A percentile compares a stretch with the other conserved stretches of the same genome.
These are phyloP conservation scores for Oryza meridionalis DNA, from an alignment of 176 grass and related monocot species.

Conservation along the genomic window DNA sequence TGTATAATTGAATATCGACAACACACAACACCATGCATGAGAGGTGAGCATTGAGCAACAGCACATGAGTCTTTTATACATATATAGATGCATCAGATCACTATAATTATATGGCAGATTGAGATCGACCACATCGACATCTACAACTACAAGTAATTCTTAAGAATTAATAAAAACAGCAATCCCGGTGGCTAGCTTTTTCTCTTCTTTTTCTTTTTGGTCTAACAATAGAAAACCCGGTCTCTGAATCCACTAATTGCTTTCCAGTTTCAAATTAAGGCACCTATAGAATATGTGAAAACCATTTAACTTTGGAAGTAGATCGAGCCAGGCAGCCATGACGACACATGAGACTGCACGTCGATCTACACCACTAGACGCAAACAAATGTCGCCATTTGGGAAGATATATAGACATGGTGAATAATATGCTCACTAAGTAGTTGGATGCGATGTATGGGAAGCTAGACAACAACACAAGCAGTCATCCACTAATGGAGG, in stretches of 20 bases:
- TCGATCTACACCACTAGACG: not conserved
- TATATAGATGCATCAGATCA: not conserved
- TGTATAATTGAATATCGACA: not conserved
- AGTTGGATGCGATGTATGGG: not conserved
- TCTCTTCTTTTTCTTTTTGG: no score
- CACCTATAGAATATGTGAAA: no score
- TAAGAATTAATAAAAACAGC: not conserved
- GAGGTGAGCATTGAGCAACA: constrained; percentile 8
- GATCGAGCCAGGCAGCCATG: no score
- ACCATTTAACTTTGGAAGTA: no score
- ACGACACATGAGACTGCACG: not conserved
- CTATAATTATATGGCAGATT: not conserved
- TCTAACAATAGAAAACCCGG: no score
- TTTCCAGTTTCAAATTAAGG: not conserved
- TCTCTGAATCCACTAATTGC: not conserved
- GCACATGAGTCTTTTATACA: not conserved
- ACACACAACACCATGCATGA: constrained; percentile 8
- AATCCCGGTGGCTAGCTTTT: not conserved
- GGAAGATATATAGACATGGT: not conserved
- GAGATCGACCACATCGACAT: not conserved
- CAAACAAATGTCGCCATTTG: constrained; percentile 18
- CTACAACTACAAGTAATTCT: not conserved
- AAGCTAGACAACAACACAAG: not conserved
- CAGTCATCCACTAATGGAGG: not conserved
- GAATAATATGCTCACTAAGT: constrained; percentile 3